Conservation (phyloP, 192 early-diverging fungal genomes). For the Coemansia sp. region DNA sequence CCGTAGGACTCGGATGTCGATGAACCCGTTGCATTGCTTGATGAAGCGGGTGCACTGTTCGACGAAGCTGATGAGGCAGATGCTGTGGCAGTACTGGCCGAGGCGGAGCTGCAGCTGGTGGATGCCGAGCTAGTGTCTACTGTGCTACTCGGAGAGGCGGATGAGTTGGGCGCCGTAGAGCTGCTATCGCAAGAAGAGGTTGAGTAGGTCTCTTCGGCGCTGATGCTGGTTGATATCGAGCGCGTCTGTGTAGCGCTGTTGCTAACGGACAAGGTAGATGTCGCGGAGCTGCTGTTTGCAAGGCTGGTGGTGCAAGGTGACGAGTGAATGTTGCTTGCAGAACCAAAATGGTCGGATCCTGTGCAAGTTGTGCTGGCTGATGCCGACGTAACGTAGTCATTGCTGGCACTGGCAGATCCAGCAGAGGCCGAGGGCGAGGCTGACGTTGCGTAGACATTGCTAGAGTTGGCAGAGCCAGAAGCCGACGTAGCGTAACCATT, state of each 20-base stretch:
- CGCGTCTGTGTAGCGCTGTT: not conserved
- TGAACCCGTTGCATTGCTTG: conserved; percentile 1
- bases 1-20: too few relatives aligned
- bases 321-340: not conserved
- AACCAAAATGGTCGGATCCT: not conserved
- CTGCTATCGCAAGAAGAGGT: not conserved
- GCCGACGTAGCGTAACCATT: not conserved
- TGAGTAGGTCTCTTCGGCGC: not conserved
- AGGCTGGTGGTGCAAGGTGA: not conserved
- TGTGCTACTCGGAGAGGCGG: not conserved
- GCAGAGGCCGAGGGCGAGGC: too few relatives aligned
- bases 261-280: not conserved
- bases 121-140: not conserved
- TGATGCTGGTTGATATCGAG: not conserved
- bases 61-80: not conserved
- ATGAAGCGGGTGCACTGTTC: not conserved
- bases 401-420: not conserved
- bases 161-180: not conserved
- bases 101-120: not conserved
- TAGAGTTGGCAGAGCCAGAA: not conserved
- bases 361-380: not conserved
- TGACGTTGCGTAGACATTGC: not conserved
- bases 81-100: not conserved
- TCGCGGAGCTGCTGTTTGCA: not conserved
- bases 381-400: not conserved